Evolutionary conservation across 1,284 basidiomycete species (phyloP), one percentile per base, ranked within the genome.

Genomic region (Papiliotrema laurentii): DNA sequence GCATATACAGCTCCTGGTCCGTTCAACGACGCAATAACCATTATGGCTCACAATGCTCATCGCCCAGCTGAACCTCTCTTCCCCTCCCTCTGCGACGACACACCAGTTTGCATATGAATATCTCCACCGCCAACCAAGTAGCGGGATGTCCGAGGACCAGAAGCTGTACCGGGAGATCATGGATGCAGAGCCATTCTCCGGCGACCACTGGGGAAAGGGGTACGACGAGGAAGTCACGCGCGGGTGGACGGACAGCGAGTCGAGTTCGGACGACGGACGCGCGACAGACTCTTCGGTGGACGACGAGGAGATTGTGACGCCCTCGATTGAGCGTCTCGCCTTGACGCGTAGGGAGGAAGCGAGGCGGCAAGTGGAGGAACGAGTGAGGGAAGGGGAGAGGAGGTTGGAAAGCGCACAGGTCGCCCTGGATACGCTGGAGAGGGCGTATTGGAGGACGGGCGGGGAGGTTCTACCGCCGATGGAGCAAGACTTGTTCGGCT

Each of bases 201-300:
- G 64, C 16, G 56, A 53, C 3, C 58, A 67, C 37, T 62, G 58
- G 55, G 61, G 59, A 18, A 44, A 56, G 13, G 54, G 56, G 2
- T 61, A 53, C 38, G 63, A 71, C 42, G 66, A 68, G 42, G 69
- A 71, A 49, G 58, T 64, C 18, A 50, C 36, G 18, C 51, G 59
- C 13, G 66, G 67, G n/a, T 68, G 66, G 64, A 64, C 66, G 5
- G 66, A 67, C 16, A 60, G 57, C 22, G 63, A 64, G 2, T 34
- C 44, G 21, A 51, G 45, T 14, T 25, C 19, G 4, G 37, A 39
- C 22, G 21, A 19, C 18, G 14, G n/a, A 11, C n/a, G n/a, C n/a
- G 30, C 30, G 10, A 10, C 30, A 10, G 30, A 31, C 30, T 14
- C 14, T 2, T 39, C 19, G 4, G 38, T 41, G 4, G 45, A 45